A percentile compares a stretch with the other conserved stretches of the same genome.
phyloP scores from a whole-genome alignment of 148 eudicot genomes.

The Amaranthus palmeri region DNA sequence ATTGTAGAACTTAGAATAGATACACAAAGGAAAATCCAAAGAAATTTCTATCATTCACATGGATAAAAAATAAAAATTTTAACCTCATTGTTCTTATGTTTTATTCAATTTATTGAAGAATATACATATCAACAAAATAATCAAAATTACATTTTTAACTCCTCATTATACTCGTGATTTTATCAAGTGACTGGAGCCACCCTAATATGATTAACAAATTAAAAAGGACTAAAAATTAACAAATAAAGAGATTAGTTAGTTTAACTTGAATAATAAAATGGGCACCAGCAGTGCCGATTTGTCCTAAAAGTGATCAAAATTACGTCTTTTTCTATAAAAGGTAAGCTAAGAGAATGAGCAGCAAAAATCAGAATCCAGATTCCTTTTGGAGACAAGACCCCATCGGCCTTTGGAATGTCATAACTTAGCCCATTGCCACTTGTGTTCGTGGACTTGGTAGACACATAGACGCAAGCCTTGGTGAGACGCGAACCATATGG shows the following conservation, averaged over 20 bases:
- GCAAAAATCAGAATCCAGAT: too few species aligned
- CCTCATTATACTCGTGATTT: too few species aligned
- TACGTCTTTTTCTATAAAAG: neutral
- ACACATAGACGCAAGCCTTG: constrained; percentile 53
- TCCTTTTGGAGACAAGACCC: too few species aligned
- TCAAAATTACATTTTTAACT: constrained; percentile 7
- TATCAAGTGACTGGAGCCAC: too few species aligned
- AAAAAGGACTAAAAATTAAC: constrained; percentile 5
- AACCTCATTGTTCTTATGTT: neutral
- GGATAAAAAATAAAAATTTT: neutral
- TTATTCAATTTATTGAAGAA: neutral
- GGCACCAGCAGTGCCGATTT: constrained; percentile 27
- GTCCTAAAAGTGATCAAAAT: too few species aligned
- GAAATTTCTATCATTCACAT: neutral
- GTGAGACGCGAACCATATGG: constrained; percentile 35
- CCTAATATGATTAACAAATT: neutral
- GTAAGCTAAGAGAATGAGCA: too few species aligned
- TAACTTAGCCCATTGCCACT: constrained; percentile 33
- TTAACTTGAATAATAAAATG: neutral
- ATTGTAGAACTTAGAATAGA: too few species aligned
- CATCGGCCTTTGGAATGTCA: neutral
- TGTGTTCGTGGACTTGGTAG: constrained; percentile 59
- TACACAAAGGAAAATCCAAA: too few species aligned
- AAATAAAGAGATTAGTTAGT: constrained; percentile 26
- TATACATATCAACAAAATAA: neutral